Base-by-base conservation (phyloP, 176 grass and related monocot species). In the Zea luxurians region DNA sequence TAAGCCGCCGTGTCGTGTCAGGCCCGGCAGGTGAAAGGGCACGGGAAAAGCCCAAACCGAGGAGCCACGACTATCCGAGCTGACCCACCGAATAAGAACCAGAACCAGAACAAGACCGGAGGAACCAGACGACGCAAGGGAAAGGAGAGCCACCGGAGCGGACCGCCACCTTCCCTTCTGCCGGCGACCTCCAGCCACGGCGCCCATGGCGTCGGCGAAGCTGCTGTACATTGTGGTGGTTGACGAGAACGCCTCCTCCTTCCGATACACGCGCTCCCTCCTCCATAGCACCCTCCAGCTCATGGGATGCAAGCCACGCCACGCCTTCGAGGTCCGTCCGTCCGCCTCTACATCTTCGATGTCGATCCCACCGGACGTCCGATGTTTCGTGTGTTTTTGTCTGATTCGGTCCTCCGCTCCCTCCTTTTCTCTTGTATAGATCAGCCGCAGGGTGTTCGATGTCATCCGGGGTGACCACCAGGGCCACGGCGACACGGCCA, bases 291-390 rank as follows among this genome's bases (percentile, higher is more conserved):
- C 91, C 21, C 84, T 97, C 11, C 94, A 93, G 78, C 84, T 97
- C 64, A 97, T 97, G 91, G 94, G 94, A 66, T 97, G 94, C 82
- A 93, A 93, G 86, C 86, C 94, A 1, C 89, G 94, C 34, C 91
- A 97, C 60, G 91, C 94, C 8, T 93, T 91, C 79, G 92, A 97
- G 94, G 94, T 97, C 43, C 8, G 27, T 4, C 52, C 52, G 12
- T 5, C 52, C 18, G 16, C 20, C 42, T 36, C 37, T n/a, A 27
- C 44, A 21, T 17, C 37, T 27, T 9, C 43, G 21, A 27, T 35
- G 13, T 5, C 34, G 27, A 50, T 53, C 48, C 13, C 48, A 2
- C 48, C 18, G 17, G 42, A 47, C 43, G 34, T 37, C 48, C 48
- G 12, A 52, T 50, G 35, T 35, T 7, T 12, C 20, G 18, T 18